Percentiles rank a stretch among this genome's conserved stretches.
Conservation (phyloP, 148 eudicot species). For the Heliamphora exappendiculata region DNA sequence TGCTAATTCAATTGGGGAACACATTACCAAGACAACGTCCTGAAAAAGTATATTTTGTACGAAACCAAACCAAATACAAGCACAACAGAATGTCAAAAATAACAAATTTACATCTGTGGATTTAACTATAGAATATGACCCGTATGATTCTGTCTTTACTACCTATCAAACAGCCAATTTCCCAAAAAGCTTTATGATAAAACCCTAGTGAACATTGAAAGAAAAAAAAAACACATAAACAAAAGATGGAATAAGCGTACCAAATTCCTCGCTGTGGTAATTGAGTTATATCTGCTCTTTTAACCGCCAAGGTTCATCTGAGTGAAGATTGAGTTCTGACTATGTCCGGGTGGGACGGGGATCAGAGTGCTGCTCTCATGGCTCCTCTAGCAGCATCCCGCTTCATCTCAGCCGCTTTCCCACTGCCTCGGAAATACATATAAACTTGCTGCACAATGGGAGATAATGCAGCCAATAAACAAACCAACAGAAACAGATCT, state of each 20-base stretch:
- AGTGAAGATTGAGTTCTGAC: neutral
- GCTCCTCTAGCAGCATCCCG: slow-evolving; percentile 31
- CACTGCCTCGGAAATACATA: slow-evolving; percentile 49
- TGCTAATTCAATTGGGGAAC: too few relatives aligned
- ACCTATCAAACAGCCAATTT: neutral
- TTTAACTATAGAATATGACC: too few relatives aligned
- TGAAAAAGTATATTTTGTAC: too few relatives aligned
- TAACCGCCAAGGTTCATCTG: neutral
- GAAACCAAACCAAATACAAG: too few relatives aligned
- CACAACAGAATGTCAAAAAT: too few relatives aligned
- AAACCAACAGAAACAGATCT: neutral
- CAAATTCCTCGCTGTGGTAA: neutral
- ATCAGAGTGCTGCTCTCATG: slow-evolving; percentile 26
- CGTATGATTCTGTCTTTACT: neutral
- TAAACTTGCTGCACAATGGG: slow-evolving; percentile 39
- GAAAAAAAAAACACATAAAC: neutral
- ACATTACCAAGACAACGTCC: too few relatives aligned
- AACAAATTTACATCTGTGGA: too few relatives aligned
- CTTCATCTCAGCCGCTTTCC: slow-evolving; percentile 34
- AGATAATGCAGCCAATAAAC: neutral
- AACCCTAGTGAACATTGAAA: neutral
- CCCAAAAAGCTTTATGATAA: neutral
- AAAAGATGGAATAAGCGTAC: neutral
- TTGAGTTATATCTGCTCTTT: neutral
- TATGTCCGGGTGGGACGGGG: too few relatives aligned